phyloP scores from a whole-genome alignment of 169 alveolate species.

The Eimeria zaria region DNA sequence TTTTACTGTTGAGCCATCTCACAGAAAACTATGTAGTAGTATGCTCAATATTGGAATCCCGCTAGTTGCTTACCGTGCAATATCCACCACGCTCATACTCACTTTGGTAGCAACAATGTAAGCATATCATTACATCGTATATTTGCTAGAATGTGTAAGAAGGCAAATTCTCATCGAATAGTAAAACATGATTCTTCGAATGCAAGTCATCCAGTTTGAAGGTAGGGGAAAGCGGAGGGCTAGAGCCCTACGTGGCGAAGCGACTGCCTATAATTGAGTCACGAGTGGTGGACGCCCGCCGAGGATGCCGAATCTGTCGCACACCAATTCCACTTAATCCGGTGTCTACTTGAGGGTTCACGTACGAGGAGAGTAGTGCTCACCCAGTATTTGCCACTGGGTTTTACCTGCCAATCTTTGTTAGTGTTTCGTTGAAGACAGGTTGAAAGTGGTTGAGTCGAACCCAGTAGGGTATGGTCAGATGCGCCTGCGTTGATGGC shows the following conservation, averaged over 20 bases:
- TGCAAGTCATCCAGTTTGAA: neutral
- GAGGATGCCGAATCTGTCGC: neutral
- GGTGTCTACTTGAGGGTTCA: neutral
- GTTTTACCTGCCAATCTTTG: neutral
- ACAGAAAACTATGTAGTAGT: neutral
- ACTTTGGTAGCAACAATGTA: neutral
- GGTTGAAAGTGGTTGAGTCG: neutral
- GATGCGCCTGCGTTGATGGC: neutral
- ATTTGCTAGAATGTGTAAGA: neutral
- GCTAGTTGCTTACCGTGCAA: neutral
- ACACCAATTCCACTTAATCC: neutral
- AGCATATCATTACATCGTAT: neutral
- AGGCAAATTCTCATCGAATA: neutral
- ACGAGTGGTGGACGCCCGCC: neutral
- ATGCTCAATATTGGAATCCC: neutral
- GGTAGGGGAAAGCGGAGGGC: neutral
- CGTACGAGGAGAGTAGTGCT: neutral
- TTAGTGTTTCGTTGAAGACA: neutral
- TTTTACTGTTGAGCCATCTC: neutral
- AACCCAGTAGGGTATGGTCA: neutral
- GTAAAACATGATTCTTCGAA: neutral
- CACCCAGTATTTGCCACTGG: neutral
- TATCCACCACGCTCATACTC: neutral
- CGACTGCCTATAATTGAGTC: neutral
- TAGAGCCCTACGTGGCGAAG: neutral